phyloP scores from a whole-genome alignment of 164 flowering plant species.

The Dillenia turbinata region DNA sequence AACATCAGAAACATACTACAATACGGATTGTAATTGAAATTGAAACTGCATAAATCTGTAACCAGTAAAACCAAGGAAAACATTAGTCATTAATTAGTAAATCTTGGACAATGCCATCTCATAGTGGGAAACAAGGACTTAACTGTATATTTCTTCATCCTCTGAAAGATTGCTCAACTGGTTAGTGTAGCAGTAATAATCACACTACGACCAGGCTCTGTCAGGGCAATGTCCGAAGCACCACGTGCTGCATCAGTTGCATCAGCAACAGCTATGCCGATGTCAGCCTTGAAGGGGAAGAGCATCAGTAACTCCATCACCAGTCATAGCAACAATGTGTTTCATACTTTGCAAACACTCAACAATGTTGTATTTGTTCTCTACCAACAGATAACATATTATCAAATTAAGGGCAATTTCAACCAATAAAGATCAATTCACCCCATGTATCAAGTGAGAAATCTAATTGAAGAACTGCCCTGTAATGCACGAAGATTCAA shows the following conservation, averaged over 20 bases:
- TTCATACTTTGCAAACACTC: constrained; percentile 87
- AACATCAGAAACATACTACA: constrained; percentile 48
- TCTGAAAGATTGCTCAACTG: constrained; percentile 82
- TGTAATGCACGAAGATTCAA: not conserved
- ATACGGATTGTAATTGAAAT: constrained; percentile 96
- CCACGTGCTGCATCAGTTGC: constrained; percentile 98
- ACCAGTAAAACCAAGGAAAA: constrained; percentile 8
- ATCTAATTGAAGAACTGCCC: not conserved
- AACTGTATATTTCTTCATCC: constrained; percentile 95
- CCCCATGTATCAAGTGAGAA: not conserved
- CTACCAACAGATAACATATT: constrained; percentile 23
- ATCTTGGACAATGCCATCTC: not conserved
- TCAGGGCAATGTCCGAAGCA: constrained; percentile 92
- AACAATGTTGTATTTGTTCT: constrained; percentile 92
- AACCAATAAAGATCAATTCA: not conserved
- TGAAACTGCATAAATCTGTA: constrained; percentile 94
- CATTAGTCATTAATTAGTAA: not conserved
- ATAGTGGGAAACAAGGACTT: not conserved
- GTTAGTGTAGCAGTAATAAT: constrained; percentile 89
- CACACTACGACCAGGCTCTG: constrained; percentile 90
- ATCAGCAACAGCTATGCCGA: constrained; percentile 94
- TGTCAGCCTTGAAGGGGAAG: constrained; percentile 93
- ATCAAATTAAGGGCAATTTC: too few relatives aligned
- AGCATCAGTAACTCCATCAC: constrained; percentile 94
- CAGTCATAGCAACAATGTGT: constrained; percentile 95